Conservation (phyloP, 306 rosid species). For the Cucumis hystrix region DNA sequence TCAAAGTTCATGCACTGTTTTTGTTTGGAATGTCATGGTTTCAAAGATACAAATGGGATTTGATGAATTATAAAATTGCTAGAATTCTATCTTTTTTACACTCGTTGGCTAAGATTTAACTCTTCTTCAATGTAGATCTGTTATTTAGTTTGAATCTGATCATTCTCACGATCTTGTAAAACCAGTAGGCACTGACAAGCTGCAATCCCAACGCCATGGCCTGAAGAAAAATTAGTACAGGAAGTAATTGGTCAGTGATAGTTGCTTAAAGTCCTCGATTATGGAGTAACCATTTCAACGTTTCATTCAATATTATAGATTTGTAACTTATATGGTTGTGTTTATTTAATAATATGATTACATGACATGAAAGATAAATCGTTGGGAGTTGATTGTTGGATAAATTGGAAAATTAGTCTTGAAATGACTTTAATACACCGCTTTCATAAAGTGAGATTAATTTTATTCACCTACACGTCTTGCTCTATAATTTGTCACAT, state of each 20-base stretch:
- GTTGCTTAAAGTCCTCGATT: neutral
- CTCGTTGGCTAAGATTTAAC: neutral
- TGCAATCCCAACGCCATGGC: constrained; percentile 61
- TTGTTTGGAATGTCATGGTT: neutral
- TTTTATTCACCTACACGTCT: too few species aligned
- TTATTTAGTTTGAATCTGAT: constrained; percentile 44
- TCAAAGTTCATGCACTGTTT: neutral
- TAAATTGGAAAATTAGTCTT: too few species aligned
- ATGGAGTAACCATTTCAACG: neutral
- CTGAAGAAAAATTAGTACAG: constrained; percentile 18
- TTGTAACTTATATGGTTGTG: too few species aligned
- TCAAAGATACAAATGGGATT: neutral
- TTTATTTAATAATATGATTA: too few species aligned
- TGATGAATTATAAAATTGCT: neutral
- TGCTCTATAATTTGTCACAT: too few species aligned
- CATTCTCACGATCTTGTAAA: constrained; percentile 76
- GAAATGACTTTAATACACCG: too few species aligned
- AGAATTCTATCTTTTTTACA: neutral
- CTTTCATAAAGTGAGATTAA: too few species aligned
- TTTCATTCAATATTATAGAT: neutral
- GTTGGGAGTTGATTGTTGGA: too few species aligned
- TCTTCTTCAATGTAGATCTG: constrained; percentile 8
- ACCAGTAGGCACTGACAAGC: constrained; percentile 89
- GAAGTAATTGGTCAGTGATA: neutral
- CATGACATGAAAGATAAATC: too few species aligned